Base-by-base conservation (phyloP, 257 asterid species). In the Knoxia roxburghii region DNA sequence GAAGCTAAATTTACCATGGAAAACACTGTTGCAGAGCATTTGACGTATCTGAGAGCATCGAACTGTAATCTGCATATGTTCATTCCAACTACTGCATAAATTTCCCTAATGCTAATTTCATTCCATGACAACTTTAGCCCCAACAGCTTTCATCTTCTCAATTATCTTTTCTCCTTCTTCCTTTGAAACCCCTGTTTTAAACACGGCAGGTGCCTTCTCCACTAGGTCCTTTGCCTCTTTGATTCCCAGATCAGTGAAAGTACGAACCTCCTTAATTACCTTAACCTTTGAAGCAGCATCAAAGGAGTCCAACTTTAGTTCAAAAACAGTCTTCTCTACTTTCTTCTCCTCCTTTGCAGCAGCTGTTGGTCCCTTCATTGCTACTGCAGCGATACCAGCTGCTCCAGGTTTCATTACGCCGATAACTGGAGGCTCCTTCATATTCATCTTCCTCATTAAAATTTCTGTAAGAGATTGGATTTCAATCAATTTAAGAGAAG, bases 241-340 rank as follows among this genome's bases (percentile, higher is more conserved):
- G 18, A 82, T 77, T 23, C 84, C 84, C 56, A 82, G 58, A 24
- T 78, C 80, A 71, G 86, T 82, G 60, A 61, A 68, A 73, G 78
- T 73, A 5, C 84, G 70, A 29, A 81, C 73, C 78, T 81, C 83
- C 75, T 82, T 82, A 67, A 90, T 84, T 23, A 89, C 85, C 89
- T 89, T 87, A 54, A 89, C 84, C 80, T 89, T 89, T 24, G 86
- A 76, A 65, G 88, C 83, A 20, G 91, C 84, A 45, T 87, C 97
- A 64, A 46, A 89, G 13, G 95, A 87, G 26, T 87, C 94, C 64
- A 89, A 73, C 81, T 87, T 89, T 48, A 89, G 73, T 76, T 85
- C 95, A 73, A 87, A 89, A 23, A 80, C 86, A 0, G 94, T 85
- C 78, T 89, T 87, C 62, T 89, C 97, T 0, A 87, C 85, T 63